Evolutionary conservation across 306 rosid species (phyloP).

Genomic region (Psophocarpus tetragonolobus): DNA sequence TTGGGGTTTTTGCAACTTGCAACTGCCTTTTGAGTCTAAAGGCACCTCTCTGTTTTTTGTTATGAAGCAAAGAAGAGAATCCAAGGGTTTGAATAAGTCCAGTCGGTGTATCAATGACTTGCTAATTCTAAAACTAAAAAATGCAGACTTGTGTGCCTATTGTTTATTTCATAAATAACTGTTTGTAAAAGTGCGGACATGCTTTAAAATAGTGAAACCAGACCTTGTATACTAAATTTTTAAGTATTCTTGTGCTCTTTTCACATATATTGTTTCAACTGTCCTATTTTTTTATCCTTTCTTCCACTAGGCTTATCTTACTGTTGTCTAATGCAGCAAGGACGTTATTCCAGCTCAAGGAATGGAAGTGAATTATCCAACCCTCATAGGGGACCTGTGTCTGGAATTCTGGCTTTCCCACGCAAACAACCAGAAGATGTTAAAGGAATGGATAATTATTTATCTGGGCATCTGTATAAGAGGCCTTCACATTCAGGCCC

Average conservation of each 20-base stretch:
- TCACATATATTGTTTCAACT: not conserved
- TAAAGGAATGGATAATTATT: conserved; percentile 48
- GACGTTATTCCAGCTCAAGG: conserved; percentile 46
- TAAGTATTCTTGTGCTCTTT: not conserved
- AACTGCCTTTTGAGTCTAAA: not conserved
- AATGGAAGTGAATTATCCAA: conserved; percentile 55
- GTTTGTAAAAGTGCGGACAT: not conserved
- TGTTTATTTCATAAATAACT: not conserved
- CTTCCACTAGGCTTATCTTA: conserved; percentile 24
- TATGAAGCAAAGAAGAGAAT: not conserved
- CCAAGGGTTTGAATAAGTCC: not conserved
- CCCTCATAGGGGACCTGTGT: conserved; percentile 51
- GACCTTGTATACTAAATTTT: not conserved
- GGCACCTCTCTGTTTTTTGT: not conserved
- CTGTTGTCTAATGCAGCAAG: conserved; percentile 52
- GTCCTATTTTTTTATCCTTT: not conserved
- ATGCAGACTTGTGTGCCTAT: not conserved
- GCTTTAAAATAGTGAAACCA: not conserved
- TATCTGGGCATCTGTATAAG: conserved; percentile 34
- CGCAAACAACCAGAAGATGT: conserved; percentile 49
- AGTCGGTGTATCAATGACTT: not conserved
- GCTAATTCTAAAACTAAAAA: not conserved
- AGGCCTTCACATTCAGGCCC: conserved; percentile 87
- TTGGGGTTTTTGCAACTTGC: not conserved
- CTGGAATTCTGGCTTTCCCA: conserved; percentile 61